Evolutionary conservation across 345 rosid species (phyloP).

Genomic region (Eucalyptus cladocalyx): DNA sequence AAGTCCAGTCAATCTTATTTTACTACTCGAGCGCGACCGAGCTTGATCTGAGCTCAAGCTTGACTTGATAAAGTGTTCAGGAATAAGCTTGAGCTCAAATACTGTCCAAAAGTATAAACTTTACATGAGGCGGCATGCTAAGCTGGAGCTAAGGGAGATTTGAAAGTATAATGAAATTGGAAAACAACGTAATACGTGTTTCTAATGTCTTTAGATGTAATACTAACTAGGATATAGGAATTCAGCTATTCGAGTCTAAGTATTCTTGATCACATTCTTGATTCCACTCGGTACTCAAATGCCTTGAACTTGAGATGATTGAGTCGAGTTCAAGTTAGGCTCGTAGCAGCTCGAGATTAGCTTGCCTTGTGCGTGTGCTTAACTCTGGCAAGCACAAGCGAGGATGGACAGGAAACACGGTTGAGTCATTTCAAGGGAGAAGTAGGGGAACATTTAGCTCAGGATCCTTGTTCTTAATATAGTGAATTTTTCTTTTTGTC

Average conservation of each 20-base stretch:
- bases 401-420: not conserved
- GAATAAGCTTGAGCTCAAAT: not conserved
- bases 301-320: not conserved
- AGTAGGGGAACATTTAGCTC: not conserved
- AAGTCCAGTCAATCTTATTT: not conserved
- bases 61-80: not conserved
- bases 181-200: not conserved
- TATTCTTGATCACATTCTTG: not conserved
- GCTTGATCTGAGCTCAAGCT: not conserved
- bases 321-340: not conserved
- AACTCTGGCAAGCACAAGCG: not conserved
- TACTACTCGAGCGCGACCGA: not conserved
- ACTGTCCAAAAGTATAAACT: not conserved
- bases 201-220: not conserved
- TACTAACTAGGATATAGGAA: not conserved
- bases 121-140: not conserved
- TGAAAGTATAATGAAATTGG: not conserved
- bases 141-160: not conserved
- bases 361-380: not conserved
- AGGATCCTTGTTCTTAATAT: not conserved
- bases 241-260: not conserved
- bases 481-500: not conserved
- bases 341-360: not conserved
- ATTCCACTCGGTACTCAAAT: not conserved
- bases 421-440: not conserved